Percentiles rank a stretch among this genome's conserved stretches.
These are phyloP conservation scores for Volvox reticuliferus DNA, from an alignment of 139 green algal genomes.

Conservation along the genomic window DNA sequence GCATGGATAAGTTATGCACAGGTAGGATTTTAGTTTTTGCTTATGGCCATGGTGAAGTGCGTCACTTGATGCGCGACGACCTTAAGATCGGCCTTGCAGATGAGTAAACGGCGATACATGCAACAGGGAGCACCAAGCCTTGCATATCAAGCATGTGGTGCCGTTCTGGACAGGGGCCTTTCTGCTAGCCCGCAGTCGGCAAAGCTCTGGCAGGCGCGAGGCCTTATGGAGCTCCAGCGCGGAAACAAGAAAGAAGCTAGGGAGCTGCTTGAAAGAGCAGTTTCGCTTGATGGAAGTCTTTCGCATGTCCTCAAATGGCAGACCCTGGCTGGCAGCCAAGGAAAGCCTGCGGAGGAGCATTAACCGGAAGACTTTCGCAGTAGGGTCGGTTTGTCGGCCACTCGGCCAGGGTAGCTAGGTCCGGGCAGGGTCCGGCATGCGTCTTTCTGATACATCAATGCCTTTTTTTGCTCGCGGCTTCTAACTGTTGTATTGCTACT, in stretches of 20 bases:
- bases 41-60: not conserved
- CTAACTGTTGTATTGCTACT: too few relatives aligned
- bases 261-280: conserved; percentile 65
- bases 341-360: not conserved
- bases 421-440: too few relatives aligned
- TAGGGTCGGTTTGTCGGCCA: not conserved
- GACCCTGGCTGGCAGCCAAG: not conserved
- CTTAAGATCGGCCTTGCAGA: not conserved
- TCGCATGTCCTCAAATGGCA: conserved; percentile 25
- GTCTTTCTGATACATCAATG: not conserved
- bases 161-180: conserved; percentile 23
- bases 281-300: not conserved
- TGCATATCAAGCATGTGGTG: conserved; percentile 11
- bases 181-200: not conserved
- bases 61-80: not conserved
- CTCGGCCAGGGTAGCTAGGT: too few relatives aligned
- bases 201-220: conserved; percentile 41
- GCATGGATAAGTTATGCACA: conserved; percentile 40
- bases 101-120: conserved; percentile 33
- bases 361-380: not conserved
- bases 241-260: conserved; percentile 67
- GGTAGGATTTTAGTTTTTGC: not conserved
- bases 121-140: not conserved
- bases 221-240: conserved; percentile 74
- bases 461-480: not conserved